Conservation (phyloP, 2,329 filamentous ascomycete genomes). For the Alternaria brassicicola region DNA sequence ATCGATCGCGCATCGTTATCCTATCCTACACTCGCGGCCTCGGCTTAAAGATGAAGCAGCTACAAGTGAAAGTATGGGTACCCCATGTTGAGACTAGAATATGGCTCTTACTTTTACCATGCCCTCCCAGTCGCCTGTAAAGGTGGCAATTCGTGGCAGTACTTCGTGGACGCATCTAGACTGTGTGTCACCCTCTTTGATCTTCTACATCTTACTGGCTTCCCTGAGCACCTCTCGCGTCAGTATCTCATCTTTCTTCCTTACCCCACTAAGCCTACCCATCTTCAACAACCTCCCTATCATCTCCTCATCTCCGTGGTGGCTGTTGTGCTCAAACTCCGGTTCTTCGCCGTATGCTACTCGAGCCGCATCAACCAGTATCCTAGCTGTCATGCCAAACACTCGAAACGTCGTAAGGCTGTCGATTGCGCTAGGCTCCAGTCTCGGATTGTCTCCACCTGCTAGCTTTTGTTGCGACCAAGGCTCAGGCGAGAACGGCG, state of each 20-base stretch:
- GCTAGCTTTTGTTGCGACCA: constrained; percentile 8
- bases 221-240: constrained; percentile 59
- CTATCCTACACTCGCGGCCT: not conserved
- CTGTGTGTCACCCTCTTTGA: not conserved
- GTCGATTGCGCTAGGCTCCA: constrained; percentile 49
- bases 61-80: not conserved
- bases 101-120: not conserved
- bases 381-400: constrained; percentile 93
- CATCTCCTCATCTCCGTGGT: constrained; percentile 71
- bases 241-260: constrained; percentile 59
- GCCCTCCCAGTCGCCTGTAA: not conserved
- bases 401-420: constrained; percentile 73
- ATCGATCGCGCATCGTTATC: not conserved
- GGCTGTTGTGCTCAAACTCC: constrained; percentile 76
- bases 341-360: constrained; percentile 83
- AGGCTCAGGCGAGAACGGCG: not conserved
- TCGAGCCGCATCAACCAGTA: constrained; percentile 84
- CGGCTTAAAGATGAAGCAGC: not conserved
- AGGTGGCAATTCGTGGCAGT: not conserved
- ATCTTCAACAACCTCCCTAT: constrained; percentile 62
- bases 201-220: constrained; percentile 54
- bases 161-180: not conserved
- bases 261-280: constrained; percentile 61
- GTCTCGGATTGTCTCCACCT: constrained; percentile 28
- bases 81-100: not conserved